These are phyloP conservation scores for Saitozyma sp. DNA, from an alignment of 768 basidiomycete species.

Conservation along the genomic window DNA sequence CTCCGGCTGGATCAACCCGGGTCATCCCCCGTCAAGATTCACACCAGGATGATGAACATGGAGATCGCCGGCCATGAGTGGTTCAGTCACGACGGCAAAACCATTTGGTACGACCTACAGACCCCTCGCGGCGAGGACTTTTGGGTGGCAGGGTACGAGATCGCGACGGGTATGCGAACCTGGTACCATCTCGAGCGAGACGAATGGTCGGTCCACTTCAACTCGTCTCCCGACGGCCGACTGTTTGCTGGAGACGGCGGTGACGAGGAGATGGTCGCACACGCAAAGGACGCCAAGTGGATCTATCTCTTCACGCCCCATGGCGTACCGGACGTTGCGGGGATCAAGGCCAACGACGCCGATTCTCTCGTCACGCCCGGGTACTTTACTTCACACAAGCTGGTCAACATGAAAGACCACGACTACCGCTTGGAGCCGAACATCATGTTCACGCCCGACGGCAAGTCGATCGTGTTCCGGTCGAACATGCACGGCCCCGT, in stretches of 20 bases:
- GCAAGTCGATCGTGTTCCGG: conserved; percentile 20
- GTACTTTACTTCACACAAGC: conserved; percentile 13
- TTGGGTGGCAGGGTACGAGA: conserved; percentile 26
- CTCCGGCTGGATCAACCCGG: conserved; percentile 8
- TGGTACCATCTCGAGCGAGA: conserved; percentile 19
- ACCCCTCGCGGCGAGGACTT: conserved; percentile 28
- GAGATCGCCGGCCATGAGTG: conserved; percentile 34
- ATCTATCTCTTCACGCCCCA: conserved; percentile 25
- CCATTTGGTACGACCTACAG: conserved; percentile 29
- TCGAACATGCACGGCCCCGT: conserved; percentile 13
- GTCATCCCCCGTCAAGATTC: conserved; percentile 11
- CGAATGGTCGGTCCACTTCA: conserved; percentile 31
- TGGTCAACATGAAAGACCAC: conserved; percentile 21
- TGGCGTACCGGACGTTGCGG: conserved; percentile 19
- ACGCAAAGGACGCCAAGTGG: conserved; percentile 13
- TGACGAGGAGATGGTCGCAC: conserved; percentile 21
- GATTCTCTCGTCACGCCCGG: conserved; percentile 15
- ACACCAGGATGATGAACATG: conserved; percentile 27
- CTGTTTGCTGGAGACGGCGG: conserved; percentile 28
- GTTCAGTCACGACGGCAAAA: conserved; percentile 19
- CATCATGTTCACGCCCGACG: conserved; percentile 24
- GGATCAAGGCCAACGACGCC: conserved; percentile 15
- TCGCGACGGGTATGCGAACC: conserved; percentile 17
- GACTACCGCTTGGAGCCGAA: conserved; percentile 30
- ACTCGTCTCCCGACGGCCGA: conserved; percentile 11